Evolutionary conservation across 768 basidiomycete species (phyloP).

Genomic region (Rhodotorula babjevae): DNA sequence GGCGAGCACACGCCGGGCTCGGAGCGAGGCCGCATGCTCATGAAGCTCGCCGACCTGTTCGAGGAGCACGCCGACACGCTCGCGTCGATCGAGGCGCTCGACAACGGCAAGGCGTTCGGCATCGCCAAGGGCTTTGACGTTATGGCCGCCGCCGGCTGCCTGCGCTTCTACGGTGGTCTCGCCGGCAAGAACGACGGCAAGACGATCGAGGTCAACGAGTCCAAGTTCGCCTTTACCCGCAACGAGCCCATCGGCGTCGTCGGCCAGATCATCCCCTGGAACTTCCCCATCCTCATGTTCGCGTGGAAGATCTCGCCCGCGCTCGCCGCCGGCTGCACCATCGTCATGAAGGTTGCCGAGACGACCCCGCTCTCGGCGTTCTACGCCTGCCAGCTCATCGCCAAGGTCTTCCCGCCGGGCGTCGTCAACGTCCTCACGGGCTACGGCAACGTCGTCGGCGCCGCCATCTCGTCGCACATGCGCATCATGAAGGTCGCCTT

Average conservation of each 20-base stretch:
- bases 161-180: conserved; percentile 77
- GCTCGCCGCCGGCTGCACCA: conserved; percentile 68
- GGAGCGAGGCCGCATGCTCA: conserved; percentile 51
- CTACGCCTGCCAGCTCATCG: conserved; percentile 51
- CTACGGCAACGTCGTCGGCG: conserved; percentile 64
- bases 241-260: conserved; percentile 60
- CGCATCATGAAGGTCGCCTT: conserved; percentile 58
- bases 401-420: conserved; percentile 56
- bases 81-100: conserved; percentile 62
- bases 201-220: conserved; percentile 60
- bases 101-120: conserved; percentile 5
- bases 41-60: conserved; percentile 63
- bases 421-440: conserved; percentile 73
- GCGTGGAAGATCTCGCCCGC: conserved; percentile 71
- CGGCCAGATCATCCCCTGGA: conserved; percentile 42
- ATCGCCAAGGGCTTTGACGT: conserved; percentile 47
- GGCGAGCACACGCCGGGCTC: conserved; percentile 59
- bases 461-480: conserved; percentile 64
- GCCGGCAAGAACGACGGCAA: conserved; percentile 73
- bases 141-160: conserved; percentile 43
- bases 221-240: conserved; percentile 63
- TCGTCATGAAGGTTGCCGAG: conserved; percentile 57
- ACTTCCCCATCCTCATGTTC: conserved; percentile 52
- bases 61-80: conserved; percentile 61
- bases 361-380: conserved; percentile 43